Base-by-base conservation (phyloP, 305 asterid species). In the Solanum hybrid region DNA sequence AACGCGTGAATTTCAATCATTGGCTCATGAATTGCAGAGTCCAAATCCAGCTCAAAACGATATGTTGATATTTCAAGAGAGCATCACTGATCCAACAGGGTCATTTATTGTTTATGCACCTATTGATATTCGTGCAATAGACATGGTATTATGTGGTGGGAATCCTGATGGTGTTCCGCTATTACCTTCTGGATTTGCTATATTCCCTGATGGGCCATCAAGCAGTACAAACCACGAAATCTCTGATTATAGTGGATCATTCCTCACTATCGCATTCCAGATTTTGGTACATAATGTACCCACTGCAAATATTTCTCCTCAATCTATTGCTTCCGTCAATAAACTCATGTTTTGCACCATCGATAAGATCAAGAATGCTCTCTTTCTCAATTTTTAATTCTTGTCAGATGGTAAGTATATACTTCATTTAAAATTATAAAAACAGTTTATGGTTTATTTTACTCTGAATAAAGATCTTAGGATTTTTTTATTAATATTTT, bases 141-240 rank as follows among this genome's bases (percentile, higher is more conserved):
- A 89, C 3, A 2, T 5, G 14, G 41, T 89, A 22, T 15, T 91
- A 37, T 20, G 10, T 79, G 89, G 89, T 45, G 91, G 86, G 8
- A 36, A 34, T 29, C 89, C 91, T 0, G 90, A 89, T 14, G 32
- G 87, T 87, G 82, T 91, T 1, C 41, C 73, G 3, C 72, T 91
- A 1, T 90, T 91, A 17, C 92, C 92, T 6, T 91, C 92, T 32
- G 90, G 91, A 22, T 91, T 91, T 12, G 82, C 91, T 4, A 70
- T 70, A 24, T 14, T 70, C 77, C 77, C 77, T 70, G 77, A 26
- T 24, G 77, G 61, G 17, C 61, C 61, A 13, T 41, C 20, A 41
- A 15, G 61, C 5, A 41, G 61, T 41, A 13, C 17, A 41, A 41
- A 13, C 61, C 5, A 41, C 6, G 61, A 41, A 41, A 41, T 41